Evolutionary conservation across 306 rosid species (phyloP).

Genomic region (Vicia villosa): DNA sequence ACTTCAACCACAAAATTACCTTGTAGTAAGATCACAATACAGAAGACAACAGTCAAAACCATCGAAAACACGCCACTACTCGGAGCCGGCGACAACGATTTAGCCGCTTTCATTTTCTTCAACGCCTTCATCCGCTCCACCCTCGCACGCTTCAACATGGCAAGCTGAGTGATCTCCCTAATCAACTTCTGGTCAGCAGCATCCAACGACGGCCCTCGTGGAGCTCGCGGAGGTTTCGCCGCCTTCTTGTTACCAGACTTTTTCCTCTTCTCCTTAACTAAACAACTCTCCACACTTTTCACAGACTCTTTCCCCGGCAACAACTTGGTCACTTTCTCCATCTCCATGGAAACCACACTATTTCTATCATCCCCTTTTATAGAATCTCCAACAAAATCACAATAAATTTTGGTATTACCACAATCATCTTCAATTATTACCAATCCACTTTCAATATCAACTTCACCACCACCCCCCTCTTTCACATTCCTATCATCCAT

Average conservation of each 20-base stretch:
- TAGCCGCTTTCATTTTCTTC: constrained; percentile 77
- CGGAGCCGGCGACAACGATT: constrained; percentile 50
- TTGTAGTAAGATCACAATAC: constrained; percentile 73
- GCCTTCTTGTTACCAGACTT: constrained; percentile 70
- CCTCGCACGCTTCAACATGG: constrained; percentile 85
- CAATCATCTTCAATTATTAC: constrained; percentile 48
- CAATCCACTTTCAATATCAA: constrained; percentile 74
- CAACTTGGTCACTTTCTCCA: constrained; percentile 41
- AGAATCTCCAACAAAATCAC: constrained; percentile 51
- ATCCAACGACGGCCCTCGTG: constrained; percentile 78
- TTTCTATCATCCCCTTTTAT: constrained; percentile 45
- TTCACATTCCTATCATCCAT: constrained; percentile 51
- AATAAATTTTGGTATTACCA: constrained; percentile 50
- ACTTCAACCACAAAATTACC: constrained; percentile 50
- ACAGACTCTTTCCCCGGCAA: constrained; percentile 34
- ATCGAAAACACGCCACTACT: constrained; percentile 61
- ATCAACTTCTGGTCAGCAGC: constrained; percentile 78
- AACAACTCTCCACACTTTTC: constrained; percentile 43
- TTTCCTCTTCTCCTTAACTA: constrained; percentile 68
- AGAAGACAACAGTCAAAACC: constrained; percentile 79
- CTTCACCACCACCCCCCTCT: constrained; percentile 50
- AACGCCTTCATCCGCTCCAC: constrained; percentile 73
- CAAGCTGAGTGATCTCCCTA: constrained; percentile 77
- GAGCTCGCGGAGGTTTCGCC: constrained; percentile 93
- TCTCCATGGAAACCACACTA: constrained; percentile 43